Evolutionary conservation across 2,329 filamentous ascomycete species (phyloP).

Genomic region (Nothophoma quercina): DNA sequence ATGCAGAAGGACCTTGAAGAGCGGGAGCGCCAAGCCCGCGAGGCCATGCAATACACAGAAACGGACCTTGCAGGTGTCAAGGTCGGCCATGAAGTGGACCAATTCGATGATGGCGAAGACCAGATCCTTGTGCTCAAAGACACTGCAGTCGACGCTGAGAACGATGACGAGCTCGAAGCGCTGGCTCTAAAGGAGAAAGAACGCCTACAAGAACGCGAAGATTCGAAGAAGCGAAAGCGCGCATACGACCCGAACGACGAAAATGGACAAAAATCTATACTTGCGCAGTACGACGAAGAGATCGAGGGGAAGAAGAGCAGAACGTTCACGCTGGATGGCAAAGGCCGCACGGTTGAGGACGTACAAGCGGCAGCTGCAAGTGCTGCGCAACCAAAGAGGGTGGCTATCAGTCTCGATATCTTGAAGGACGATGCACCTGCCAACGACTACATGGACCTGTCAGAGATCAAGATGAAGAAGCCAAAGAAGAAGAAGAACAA

Average conservation of each 20-base stretch:
- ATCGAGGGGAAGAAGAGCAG: slow-evolving; percentile 90
- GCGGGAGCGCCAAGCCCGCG: slow-evolving; percentile 69
- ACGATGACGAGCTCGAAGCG: slow-evolving; percentile 90
- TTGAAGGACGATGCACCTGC: slow-evolving; percentile 68
- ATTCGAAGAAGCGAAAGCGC: slow-evolving; percentile 88
- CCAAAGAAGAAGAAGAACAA: slow-evolving; percentile 45
- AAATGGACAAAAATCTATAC: slow-evolving; percentile 70
- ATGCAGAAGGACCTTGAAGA: slow-evolving; percentile 80
- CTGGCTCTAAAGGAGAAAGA: slow-evolving; percentile 75
- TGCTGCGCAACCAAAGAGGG: slow-evolving; percentile 65
- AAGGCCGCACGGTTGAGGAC: slow-evolving; percentile 71
- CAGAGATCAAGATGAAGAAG: slow-evolving; percentile 88
- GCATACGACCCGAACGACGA: slow-evolving; percentile 85
- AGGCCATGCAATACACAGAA: slow-evolving; percentile 74
- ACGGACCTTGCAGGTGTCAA: slow-evolving; percentile 89
- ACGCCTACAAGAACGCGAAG: slow-evolving; percentile 75
- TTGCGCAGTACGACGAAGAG: slow-evolving; percentile 95
- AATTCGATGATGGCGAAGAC: slow-evolving; percentile 82
- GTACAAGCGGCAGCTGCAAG: slow-evolving; percentile 65
- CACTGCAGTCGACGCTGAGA: slow-evolving; percentile 79
- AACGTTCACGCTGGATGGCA: slow-evolving; percentile 83
- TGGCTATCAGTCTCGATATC: slow-evolving; percentile 80
- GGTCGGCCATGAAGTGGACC: slow-evolving; percentile 84
- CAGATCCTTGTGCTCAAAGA: slow-evolving; percentile 96
- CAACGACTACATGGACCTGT: slow-evolving; percentile 88